A percentile compares a stretch with the other conserved stretches of the same genome.
Conservation (phyloP, 495 filamentous ascomycete species). For the Aspergillus kassunensis region DNA sequence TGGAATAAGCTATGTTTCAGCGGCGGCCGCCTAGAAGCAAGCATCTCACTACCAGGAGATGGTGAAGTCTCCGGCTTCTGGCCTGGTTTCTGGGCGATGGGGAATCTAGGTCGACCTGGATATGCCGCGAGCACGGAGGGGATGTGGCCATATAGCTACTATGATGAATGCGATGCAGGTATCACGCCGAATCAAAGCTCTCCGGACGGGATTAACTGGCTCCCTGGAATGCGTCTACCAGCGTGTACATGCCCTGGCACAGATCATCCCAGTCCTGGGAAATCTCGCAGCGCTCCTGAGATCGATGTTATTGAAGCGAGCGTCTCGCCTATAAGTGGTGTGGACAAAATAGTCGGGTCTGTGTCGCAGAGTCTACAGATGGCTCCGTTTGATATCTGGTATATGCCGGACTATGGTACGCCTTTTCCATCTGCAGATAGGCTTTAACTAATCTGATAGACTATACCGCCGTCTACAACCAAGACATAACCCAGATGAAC, state of each 20-base stretch:
- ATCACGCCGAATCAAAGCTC: constrained; percentile 76
- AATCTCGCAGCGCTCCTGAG: constrained; percentile 67
- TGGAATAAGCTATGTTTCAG: constrained; percentile 82
- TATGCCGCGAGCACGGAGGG: constrained; percentile 68
- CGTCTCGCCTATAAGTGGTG: constrained; percentile 49
- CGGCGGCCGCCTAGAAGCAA: constrained; percentile 72
- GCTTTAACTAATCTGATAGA: constrained; percentile 25
- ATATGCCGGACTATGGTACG: constrained; percentile 65
- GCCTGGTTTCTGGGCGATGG: constrained; percentile 82
- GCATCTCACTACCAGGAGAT: constrained; percentile 66
- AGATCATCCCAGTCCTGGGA: constrained; percentile 70
- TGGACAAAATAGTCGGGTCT: constrained; percentile 48
- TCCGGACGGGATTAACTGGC: constrained; percentile 60
- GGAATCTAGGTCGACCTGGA: constrained; percentile 66
- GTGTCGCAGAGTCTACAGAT: constrained; percentile 71
- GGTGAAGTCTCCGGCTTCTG: constrained; percentile 70
- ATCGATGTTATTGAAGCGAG: constrained; percentile 74
- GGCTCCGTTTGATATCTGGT: constrained; percentile 75
- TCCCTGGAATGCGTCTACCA: constrained; percentile 72
- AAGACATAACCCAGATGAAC: constrained; percentile 58
- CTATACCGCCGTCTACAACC: constrained; percentile 61
- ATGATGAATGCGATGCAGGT: constrained; percentile 66
- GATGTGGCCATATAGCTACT: constrained; percentile 78
- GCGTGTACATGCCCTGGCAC: constrained; percentile 62
- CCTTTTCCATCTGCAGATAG: neutral